Evolutionary conservation across 371 early-diverging fungal genomes (phyloP), one percentile per base, ranked within the genome.

Genomic region (Actinomucor elegans): DNA sequence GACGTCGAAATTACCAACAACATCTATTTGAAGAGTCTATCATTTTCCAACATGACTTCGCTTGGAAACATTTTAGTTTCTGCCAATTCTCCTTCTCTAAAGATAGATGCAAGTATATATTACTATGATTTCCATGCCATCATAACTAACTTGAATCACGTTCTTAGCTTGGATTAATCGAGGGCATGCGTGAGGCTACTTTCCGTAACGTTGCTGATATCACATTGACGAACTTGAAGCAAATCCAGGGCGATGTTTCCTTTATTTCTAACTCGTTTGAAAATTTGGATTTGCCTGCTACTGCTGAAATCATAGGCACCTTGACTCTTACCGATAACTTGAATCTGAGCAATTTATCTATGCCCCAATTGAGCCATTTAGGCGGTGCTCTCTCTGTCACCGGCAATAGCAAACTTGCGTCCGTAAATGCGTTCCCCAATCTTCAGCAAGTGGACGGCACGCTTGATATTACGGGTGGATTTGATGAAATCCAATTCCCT

Each of bases 381-480:
- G 84, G 81, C 11, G 84, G 84, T 29, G 80, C 84, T 3, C 61
- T 83, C 9, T 59, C 71, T 18, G 63, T 83, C 7, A 68, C 66
- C 50, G 71, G 75, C 48, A 83, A 83, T 46, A 68, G 61, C 0
- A 57, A 66, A 1, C 48, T 83, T 23, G 44, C 33, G 6, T 43
- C 47, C 9, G 60, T 83, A 9, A 60, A 60, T 36, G 75, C 81
- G 4, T 81, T 83, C 46, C 49, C 67, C 4, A 59, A 66, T 20
- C 66, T 81, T 28, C 71, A 75, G 46, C 69, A 79, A 32, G 74
- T 83, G 11, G 69, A 66, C 3, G 84, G 84, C 11, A 67, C 77
- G 1, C 20, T 83, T n/a, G 77, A 81, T 52, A 64, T 81, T 20
- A 70, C 72, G 2, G 81, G 81, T 6, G 66, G 66, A 1, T 77